Conservation (phyloP, 2,329 filamentous ascomycete species). For the Aulographum hederae region DNA sequence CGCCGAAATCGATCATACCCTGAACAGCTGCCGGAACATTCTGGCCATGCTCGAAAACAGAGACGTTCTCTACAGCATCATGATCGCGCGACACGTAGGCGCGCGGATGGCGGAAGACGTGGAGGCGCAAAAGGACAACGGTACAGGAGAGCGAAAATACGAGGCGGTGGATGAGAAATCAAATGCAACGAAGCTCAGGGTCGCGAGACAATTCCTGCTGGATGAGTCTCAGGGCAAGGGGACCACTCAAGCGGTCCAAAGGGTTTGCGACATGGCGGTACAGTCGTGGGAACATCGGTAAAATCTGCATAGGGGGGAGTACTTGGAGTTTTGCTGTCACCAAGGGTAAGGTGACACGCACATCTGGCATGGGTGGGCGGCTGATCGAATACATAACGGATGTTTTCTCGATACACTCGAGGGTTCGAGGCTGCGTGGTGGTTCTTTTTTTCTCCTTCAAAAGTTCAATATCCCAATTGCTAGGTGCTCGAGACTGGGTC, state of each 20-base stretch:
- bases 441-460: too few species aligned
- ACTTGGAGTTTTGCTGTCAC: too few species aligned
- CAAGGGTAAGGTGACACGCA: too few species aligned
- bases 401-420: too few species aligned
- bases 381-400: too few species aligned
- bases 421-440: too few species aligned
- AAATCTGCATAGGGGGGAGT: too few species aligned
- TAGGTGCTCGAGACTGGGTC: too few species aligned
- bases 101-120: conserved; percentile 31
- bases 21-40: conserved; percentile 48
- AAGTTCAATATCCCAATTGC: too few species aligned
- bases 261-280: conserved; percentile 30
- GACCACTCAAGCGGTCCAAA: conserved; percentile 27
- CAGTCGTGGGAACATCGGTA: too few species aligned
- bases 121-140: background rate
- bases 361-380: too few species aligned
- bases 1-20: conserved; percentile 40
- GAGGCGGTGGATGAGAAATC: conserved; percentile 2
- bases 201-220: conserved; percentile 29
- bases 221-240: conserved; percentile 24
- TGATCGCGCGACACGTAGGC: conserved; percentile 58
- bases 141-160: too few species aligned
- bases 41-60: conserved; percentile 71
- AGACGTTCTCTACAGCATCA: conserved; percentile 79
- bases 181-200: conserved; percentile 21